phyloP scores from a whole-genome alignment of 2,329 filamentous ascomycete species.

The Parastagonospora avenae region DNA sequence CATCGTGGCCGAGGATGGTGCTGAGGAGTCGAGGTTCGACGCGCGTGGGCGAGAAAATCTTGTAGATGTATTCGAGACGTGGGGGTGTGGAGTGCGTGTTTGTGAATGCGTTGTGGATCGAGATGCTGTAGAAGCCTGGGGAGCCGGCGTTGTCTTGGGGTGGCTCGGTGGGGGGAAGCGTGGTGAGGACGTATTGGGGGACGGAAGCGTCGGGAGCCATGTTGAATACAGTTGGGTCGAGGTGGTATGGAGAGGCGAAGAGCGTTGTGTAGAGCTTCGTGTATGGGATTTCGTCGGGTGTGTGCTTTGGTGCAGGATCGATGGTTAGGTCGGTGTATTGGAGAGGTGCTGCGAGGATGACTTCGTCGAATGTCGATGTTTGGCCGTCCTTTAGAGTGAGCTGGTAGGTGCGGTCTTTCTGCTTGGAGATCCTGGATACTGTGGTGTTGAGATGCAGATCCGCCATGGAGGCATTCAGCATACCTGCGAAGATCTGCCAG shows the following conservation, averaged over 20 bases:
- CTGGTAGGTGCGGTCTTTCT: constrained; percentile 48
- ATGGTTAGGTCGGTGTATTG: constrained; percentile 76
- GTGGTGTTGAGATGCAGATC: constrained; percentile 68
- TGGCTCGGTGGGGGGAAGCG: constrained; percentile 67
- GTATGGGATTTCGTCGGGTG: constrained; percentile 82
- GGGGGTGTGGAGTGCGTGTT: constrained; percentile 57
- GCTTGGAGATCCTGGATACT: constrained; percentile 63
- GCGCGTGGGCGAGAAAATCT: constrained; percentile 65
- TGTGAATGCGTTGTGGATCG: constrained; percentile 67
- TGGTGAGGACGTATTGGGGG: constrained; percentile 82
- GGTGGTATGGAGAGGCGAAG: constrained; percentile 75
- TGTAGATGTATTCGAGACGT: constrained; percentile 64
- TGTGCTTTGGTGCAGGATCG: constrained; percentile 48
- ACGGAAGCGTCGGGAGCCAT: constrained; percentile 62
- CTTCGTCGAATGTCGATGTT: constrained; percentile 68
- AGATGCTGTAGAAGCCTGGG: constrained; percentile 85
- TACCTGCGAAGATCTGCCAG: constrained; percentile 89
- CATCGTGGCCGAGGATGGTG: constrained; percentile 38
- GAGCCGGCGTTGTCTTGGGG: constrained; percentile 61
- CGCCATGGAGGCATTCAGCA: constrained; percentile 71
- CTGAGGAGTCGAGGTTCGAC: constrained; percentile 57
- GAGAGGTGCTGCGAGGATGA: constrained; percentile 82
- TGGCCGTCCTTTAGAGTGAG: constrained; percentile 41
- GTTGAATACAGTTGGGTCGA: constrained; percentile 76
- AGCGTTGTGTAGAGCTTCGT: constrained; percentile 87